phyloP scores from a whole-genome alignment of 2,329 filamentous ascomycete species.

The Hirsutella minnesotensis region DNA sequence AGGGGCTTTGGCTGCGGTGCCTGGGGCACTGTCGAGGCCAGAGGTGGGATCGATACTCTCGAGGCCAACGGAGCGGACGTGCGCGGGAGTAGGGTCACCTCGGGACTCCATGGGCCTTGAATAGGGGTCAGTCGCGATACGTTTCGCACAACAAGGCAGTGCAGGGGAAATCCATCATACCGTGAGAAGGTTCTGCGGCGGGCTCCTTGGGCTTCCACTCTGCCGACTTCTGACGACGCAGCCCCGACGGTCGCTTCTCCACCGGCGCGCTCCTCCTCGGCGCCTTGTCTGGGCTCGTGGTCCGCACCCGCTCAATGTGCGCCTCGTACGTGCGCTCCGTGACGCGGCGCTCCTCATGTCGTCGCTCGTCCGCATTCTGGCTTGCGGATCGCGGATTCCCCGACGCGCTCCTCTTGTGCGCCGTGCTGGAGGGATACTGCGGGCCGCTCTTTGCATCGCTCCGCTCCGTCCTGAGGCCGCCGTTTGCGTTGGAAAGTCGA shows the following conservation, averaged over 20 bases:
- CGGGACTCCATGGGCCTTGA: conserved; percentile 60
- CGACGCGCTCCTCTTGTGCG: conserved; percentile 47
- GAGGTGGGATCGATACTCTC: conserved; percentile 50
- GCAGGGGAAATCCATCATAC: conserved; percentile 20
- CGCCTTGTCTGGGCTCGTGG: conserved; percentile 46
- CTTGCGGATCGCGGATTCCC: conserved; percentile 40
- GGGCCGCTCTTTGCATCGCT: conserved; percentile 24
- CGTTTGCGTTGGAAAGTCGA: conserved; percentile 23
- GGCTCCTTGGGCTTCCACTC: conserved; percentile 33
- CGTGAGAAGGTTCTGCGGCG: conserved; percentile 35
- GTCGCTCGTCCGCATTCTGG: conserved; percentile 28
- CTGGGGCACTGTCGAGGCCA: conserved; percentile 63
- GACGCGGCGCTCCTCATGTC: conserved; percentile 38
- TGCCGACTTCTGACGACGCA: conserved; percentile 26
- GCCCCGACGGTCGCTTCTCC: conserved; percentile 25
- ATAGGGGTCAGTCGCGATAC: not conserved
- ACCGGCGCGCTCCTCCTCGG: conserved; percentile 28
- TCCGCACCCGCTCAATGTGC: conserved; percentile 50
- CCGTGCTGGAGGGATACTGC: conserved; percentile 21
- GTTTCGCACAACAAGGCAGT: not conserved
- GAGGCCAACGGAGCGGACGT: conserved; percentile 62
- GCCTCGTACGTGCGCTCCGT: conserved; percentile 47
- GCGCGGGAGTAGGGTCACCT: conserved; percentile 59
- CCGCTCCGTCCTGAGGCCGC: conserved; percentile 16
- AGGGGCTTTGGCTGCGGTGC: conserved; percentile 61